Evolutionary conservation across 805 yeast species (phyloP), one percentile per base, ranked within the genome.

Genomic region (Suhomyces emberorum): DNA sequence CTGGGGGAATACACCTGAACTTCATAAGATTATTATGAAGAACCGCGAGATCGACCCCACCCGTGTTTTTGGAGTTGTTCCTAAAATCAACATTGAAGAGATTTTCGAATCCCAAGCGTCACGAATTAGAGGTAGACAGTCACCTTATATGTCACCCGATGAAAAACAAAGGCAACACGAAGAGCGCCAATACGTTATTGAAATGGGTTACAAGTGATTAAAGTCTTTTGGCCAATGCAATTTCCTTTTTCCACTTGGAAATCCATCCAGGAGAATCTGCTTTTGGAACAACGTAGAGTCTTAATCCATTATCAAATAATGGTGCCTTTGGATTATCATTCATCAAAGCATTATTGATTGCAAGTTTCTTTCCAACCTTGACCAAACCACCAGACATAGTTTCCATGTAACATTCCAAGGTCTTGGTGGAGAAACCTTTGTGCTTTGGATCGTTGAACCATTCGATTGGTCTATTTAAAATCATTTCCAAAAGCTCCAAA

Each of bases 381-480:
- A 88, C 81, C 42, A 91, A 69, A 0, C 97, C 97, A 34, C 96
- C 96, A 2, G 78, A 52, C 21, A 63, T 70, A 0, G 96, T 87
- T 57, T 87, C 97, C 79, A 86, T 79, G 58, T 72, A 91, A 4
- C 83, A 82, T 34, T 84, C 81, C 17, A 88, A 61, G 37, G 74
- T 74, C 44, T 74, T 77, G 3, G 74, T 58, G 0, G 69, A 63
- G 55, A 88, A 87, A 41, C 79, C 74, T 27, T 54, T 46, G 47
- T 83, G 88, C 44, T 72, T 76, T 4, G 81, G 80, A 28, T 72
- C 76, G 29, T 70, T 73, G 51, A 81, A 82, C 81, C 85, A 87
- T 28, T 75, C 75, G 6, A 73, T 73, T 3, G 89, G 88, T 51
- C 88, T 72, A 28, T 79, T 71, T 38, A 67, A 47, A 3, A 88